Evolutionary conservation across 805 yeast genomes (phyloP).

Genomic region (Middelhovenomyces tepae): DNA sequence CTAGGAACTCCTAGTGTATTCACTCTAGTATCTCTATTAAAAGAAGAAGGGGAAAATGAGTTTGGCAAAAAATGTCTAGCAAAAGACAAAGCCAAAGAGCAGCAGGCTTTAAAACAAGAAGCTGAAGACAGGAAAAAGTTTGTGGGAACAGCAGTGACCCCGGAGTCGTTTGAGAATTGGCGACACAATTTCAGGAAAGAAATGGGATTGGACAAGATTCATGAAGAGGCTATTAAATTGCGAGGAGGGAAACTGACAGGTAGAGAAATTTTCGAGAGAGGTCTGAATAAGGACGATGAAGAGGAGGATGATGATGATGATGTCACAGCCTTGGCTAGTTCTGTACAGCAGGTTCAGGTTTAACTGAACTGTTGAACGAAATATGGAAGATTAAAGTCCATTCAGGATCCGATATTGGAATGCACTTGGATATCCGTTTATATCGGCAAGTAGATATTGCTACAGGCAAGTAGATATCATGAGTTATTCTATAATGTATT

Average conservation of each 20-base stretch:
- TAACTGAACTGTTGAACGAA: no score
- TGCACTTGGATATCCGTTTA: no score
- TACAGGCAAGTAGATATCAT: no score
- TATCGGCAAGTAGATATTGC: no score
- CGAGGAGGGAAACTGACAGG: constrained; percentile 81
- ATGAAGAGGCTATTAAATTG: constrained; percentile 17
- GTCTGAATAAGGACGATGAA: constrained; percentile 67
- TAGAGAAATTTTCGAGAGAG: constrained; percentile 79
- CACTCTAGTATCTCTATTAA: constrained; percentile 64
- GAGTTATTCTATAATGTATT: neutral
- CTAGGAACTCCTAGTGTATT: constrained; percentile 90
- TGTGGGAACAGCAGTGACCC: constrained; percentile 81
- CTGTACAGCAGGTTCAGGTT: no score
- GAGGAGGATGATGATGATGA: constrained; percentile 36
- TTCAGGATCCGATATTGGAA: no score
- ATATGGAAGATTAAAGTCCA: no score
- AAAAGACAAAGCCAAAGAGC: constrained; percentile 51
- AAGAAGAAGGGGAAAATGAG: constrained; percentile 68
- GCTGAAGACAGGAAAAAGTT: constrained; percentile 82
- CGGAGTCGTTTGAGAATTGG: constrained; percentile 69
- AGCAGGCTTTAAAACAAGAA: constrained; percentile 54
- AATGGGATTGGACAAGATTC: constrained; percentile 50
- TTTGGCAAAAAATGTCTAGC: constrained; percentile 49
- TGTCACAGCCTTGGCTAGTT: neutral
- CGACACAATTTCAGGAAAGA: constrained; percentile 61